Base-by-base conservation (phyloP, 108 stramenopile genomes). In the Parietichytrium sp. region DNA sequence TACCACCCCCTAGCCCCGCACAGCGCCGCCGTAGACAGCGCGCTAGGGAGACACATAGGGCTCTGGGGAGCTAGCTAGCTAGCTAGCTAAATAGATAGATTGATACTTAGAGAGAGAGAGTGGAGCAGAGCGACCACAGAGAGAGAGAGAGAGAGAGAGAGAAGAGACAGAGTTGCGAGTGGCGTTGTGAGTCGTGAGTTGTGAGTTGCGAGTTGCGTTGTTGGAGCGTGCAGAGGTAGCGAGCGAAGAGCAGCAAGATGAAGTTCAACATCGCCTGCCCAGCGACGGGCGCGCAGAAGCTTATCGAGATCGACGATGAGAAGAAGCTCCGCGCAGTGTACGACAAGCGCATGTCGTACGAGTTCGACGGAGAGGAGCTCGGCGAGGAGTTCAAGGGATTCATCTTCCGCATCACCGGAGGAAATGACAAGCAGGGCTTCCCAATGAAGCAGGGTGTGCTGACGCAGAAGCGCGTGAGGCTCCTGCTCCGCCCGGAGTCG, bases 391-490 rank as follows among this genome's bases (percentile, higher is more conserved):
- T 96, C 89, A 92, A 94, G 48, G 98, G 97, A 78, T 99, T 95
- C 88, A 84, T 31, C 55, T 90, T 99, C 86, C 95, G 95, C 82
- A 96, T 99, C 86, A 92, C 95, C 38, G 98, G 98, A 78, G 98
- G 98, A 54, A 98, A 97, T 87, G 98, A 99, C 91, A 99, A 99
- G 93, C 96, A 99, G 92, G 98, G 98, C 49, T 99, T 99, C 92
- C 96, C 98, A 87, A 99, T 99, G 98, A 96, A 95, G 92, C 98
- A 99, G 91, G 98, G 98, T 88, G 93, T 99, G 83, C 91, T 99
- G 72, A 92, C 94, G 84, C 93, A 94, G 91, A 93, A 94, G 86
- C 97, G 98, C 83, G 98, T 99, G 30, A 93, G 96, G 54, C 93
- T 99, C 45, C 89, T 99, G 78, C 91, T 95, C 80, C 83, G 87